Evolutionary conservation across 306 rosid species (phyloP).

Genomic region (Trichosanthes cucumerina): DNA sequence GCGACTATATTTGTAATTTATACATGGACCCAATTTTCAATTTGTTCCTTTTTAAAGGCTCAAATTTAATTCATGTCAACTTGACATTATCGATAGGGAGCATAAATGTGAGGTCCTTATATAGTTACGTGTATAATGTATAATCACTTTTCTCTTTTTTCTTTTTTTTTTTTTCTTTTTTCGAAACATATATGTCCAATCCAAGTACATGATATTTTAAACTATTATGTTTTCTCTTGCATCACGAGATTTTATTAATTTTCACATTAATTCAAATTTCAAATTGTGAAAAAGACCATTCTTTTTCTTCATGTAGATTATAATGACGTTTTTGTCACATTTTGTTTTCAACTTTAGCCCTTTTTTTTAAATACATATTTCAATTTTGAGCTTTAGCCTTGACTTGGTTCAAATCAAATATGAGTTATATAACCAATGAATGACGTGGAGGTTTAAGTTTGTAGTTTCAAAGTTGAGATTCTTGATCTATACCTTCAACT

Average conservation of each 20-base stretch:
- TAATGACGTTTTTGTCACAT: background rate
- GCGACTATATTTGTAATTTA: too few species aligned
- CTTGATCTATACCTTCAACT: background rate
- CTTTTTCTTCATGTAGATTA: background rate
- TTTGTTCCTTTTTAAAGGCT: too few species aligned
- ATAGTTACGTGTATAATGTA: background rate
- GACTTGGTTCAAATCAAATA: background rate
- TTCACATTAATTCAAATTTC: background rate
- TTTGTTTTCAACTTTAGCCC: background rate
- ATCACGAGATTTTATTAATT: background rate
- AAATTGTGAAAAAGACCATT: background rate
- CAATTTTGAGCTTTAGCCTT: background rate
- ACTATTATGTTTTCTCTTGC: background rate
- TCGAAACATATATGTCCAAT: background rate
- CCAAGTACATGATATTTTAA: background rate
- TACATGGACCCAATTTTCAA: too few species aligned
- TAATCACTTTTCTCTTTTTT: too few species aligned
- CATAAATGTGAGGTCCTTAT: too few species aligned
- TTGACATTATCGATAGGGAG: too few species aligned
- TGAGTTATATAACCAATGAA: background rate
- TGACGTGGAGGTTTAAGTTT: background rate
- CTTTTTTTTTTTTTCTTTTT: too few species aligned
- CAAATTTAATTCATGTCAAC: too few species aligned
- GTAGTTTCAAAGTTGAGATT: background rate
- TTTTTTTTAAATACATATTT: background rate